phyloP scores from a whole-genome alignment of 2,329 filamentous ascomycete species.

The Colletotrichum lentis region DNA sequence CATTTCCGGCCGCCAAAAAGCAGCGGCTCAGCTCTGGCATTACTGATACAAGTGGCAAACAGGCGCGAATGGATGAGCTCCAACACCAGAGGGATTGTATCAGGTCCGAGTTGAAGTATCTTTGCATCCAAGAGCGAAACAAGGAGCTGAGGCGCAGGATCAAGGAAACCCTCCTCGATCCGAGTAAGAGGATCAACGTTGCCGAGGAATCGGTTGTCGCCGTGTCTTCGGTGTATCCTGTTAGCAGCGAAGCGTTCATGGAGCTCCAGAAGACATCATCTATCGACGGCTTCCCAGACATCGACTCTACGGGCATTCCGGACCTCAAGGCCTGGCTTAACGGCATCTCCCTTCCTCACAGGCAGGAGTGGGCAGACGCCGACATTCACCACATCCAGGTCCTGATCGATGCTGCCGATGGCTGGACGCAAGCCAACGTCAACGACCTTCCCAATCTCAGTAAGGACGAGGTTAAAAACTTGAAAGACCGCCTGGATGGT shows the following conservation, averaged over 20 bases:
- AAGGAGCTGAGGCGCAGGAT: slow-evolving; percentile 8
- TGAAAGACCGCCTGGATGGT: no score
- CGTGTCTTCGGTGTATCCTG: slow-evolving; percentile 27
- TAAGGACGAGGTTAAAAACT: no score
- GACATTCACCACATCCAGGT: slow-evolving; percentile 29
- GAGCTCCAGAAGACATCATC: not conserved
- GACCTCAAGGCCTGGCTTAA: slow-evolving; percentile 30
- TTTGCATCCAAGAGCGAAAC: slow-evolving; percentile 37
- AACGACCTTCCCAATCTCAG: not conserved
- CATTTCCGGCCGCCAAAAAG: no score
- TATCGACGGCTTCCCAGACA: slow-evolving; percentile 19
- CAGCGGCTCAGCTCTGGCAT: no score
- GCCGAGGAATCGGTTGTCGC: not conserved
- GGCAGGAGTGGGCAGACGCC: slow-evolving; percentile 26
- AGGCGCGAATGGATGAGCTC: no score
- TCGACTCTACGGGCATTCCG: slow-evolving; percentile 31
- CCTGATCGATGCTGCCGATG: slow-evolving; percentile 32
- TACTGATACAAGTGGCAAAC: no score
- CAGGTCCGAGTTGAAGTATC: not conserved
- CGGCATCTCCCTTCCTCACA: slow-evolving; percentile 15
- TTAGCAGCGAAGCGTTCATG: slow-evolving; percentile 34
- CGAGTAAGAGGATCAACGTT: not conserved
- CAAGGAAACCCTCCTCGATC: slow-evolving; percentile 6
- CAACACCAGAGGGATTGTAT: not conserved
- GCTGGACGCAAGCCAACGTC: slow-evolving; percentile 11